Conservation (phyloP, 2,329 filamentous ascomycete genomes). For the Dothistroma septosporum region DNA sequence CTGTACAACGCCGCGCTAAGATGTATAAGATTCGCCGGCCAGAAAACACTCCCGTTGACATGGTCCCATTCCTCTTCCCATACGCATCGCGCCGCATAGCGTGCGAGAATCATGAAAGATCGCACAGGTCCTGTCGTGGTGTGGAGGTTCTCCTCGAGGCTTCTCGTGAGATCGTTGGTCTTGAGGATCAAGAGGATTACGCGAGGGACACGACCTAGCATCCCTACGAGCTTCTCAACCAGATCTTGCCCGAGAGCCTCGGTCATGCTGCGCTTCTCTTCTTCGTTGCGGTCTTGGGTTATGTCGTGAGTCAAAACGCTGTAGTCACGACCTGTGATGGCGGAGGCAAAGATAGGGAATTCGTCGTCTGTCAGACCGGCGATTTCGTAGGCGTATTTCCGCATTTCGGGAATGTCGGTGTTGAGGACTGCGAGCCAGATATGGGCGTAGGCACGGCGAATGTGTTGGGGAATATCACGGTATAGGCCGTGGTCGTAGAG, state of each 20-base stretch:
- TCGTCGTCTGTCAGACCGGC: constrained; percentile 84
- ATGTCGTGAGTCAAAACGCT: constrained; percentile 60
- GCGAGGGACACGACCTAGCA: constrained; percentile 82
- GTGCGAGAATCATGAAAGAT: constrained; percentile 61
- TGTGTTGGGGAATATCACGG: constrained; percentile 74
- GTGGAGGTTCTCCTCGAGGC: constrained; percentile 84
- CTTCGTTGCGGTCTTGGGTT: constrained; percentile 58
- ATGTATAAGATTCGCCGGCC: constrained; percentile 49
- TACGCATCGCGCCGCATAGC: constrained; percentile 59
- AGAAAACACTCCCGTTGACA: constrained; percentile 49
- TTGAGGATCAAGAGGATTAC: constrained; percentile 95
- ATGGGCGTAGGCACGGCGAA: constrained; percentile 87
- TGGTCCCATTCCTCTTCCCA: constrained; percentile 58
- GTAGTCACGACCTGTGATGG: constrained; percentile 92
- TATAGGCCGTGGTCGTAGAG: constrained; percentile 97
- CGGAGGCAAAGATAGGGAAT: constrained; percentile 91
- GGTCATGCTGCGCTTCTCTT: constrained; percentile 84
- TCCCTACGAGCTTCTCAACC: constrained; percentile 78
- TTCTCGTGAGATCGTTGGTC: constrained; percentile 93
- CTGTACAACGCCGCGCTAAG: constrained; percentile 52
- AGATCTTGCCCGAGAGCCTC: constrained; percentile 73
- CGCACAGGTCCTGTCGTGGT: constrained; percentile 61
- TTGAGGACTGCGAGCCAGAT: constrained; percentile 97
- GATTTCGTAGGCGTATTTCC: constrained; percentile 80
- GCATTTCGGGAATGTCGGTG: constrained; percentile 79